Percentiles rank a stretch among this genome's conserved stretches.
Evolutionary conservation across 352 stramenopile genomes (phyloP).

Genomic region (Phytophthora fragariaefolia): DNA sequence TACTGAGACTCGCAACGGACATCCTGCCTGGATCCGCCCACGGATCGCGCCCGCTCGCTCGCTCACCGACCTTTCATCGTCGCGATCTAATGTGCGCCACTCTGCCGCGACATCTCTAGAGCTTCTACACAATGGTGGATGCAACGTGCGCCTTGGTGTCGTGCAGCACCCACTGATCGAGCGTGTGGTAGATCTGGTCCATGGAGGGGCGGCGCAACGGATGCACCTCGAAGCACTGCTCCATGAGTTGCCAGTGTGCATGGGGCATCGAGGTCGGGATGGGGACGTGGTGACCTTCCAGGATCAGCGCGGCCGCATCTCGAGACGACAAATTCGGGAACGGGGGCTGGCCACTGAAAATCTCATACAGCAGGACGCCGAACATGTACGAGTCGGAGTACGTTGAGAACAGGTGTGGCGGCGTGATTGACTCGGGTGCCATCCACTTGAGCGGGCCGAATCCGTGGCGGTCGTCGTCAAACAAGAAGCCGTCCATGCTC

Average conservation of each 20-base stretch:
- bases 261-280: slow-evolving; percentile 51
- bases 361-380: slow-evolving; percentile 76
- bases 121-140: not conserved
- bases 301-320: slow-evolving; percentile 64
- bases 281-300: slow-evolving; percentile 70
- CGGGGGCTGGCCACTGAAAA: slow-evolving; percentile 65
- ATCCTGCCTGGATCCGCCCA: slow-evolving; percentile 11
- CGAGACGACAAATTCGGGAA: slow-evolving; percentile 61
- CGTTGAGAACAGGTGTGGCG: slow-evolving; percentile 73
- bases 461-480: slow-evolving; percentile 62
- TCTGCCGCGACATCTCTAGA: slow-evolving; percentile 1
- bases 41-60: slow-evolving; percentile 19
- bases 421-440: slow-evolving; percentile 69
- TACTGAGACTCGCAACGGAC: slow-evolving; percentile 8
- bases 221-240: slow-evolving; percentile 64
- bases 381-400: slow-evolving; percentile 85
- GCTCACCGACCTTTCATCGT: slow-evolving; percentile 10
- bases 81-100: slow-evolving; percentile 39
- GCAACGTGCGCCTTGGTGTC: slow-evolving; percentile 48
- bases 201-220: slow-evolving; percentile 64
- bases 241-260: slow-evolving; percentile 62
- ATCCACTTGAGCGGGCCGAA: slow-evolving; percentile 83
- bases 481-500: slow-evolving; percentile 33
- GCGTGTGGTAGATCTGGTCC: slow-evolving; percentile 69
- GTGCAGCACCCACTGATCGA: slow-evolving; percentile 63